Conservation (phyloP, 441 rosid species). For the Omphalea diandra region DNA sequence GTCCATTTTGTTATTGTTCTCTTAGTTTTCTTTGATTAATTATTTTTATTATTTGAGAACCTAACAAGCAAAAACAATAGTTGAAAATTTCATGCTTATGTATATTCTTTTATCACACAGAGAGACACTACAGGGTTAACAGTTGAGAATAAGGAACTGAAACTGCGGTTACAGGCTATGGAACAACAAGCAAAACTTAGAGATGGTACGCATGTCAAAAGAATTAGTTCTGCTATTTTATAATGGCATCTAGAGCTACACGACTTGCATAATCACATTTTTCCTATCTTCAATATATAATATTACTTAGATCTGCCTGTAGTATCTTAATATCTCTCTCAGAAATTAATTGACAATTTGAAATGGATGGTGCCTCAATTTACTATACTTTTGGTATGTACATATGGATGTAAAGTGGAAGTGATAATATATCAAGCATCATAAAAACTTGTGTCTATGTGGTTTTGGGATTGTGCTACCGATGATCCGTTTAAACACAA, state of each 20-base stretch:
- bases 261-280: not conserved
- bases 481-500: not conserved
- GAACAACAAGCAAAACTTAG: slow-evolving; percentile 92
- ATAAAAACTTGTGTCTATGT: not conserved
- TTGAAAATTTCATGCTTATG: slow-evolving; percentile 13
- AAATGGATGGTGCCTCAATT: not conserved
- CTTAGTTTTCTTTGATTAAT: not conserved
- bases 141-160: slow-evolving; percentile 84
- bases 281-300: not conserved
- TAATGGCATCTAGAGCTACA: not conserved
- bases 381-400: not conserved
- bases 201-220: slow-evolving; percentile 42
- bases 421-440: not conserved
- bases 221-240: not conserved
- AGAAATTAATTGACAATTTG: not conserved
- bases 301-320: not conserved
- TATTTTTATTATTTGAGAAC: not conserved
- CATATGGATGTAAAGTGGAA: not conserved
- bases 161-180: slow-evolving; percentile 89
- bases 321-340: not conserved
- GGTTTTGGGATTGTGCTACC: not conserved
- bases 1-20: not conserved
- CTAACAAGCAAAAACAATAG: not conserved
- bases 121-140: slow-evolving; percentile 79
- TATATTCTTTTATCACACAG: slow-evolving; percentile 39